A percentile compares a stretch with the other conserved stretches of the same genome.
phyloP scores from a whole-genome alignment of 352 stramenopile genomes.

The Pythium oligandrum region DNA sequence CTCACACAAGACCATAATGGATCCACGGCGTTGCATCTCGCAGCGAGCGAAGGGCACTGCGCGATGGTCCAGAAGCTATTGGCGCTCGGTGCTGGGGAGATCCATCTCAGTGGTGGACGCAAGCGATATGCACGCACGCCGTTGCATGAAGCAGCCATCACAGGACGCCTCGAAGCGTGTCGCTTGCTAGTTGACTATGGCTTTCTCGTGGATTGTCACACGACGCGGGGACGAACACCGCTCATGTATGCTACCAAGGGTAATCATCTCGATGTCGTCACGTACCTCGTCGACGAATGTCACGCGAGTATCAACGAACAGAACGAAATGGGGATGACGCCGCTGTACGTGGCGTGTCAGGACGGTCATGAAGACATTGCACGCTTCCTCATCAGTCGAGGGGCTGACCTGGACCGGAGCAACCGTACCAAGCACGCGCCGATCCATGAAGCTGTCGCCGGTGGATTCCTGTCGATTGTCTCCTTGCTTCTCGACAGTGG shows the following conservation, averaged over 20 bases:
- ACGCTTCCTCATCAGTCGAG: conserved; percentile 33
- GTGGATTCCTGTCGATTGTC: conserved; percentile 37
- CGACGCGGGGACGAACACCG: conserved; percentile 63
- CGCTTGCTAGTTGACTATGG: conserved; percentile 47
- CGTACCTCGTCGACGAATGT: conserved; percentile 40
- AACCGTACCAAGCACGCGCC: conserved; percentile 64
- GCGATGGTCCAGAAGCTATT: conserved; percentile 46
- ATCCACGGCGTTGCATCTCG: conserved; percentile 60
- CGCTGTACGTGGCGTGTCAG: conserved; percentile 61
- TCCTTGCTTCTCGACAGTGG: conserved; percentile 49
- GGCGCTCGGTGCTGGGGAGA: conserved; percentile 42
- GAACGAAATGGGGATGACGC: conserved; percentile 79
- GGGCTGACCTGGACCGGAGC: conserved; percentile 49
- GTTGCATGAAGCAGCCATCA: conserved; percentile 69
- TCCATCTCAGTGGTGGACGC: conserved; percentile 52
- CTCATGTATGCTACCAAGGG: conserved; percentile 77
- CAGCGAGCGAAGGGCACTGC: conserved; percentile 43
- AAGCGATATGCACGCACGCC: conserved; percentile 67
- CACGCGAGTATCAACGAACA: conserved; percentile 60
- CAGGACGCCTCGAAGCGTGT: conserved; percentile 49
- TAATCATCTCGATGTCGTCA: conserved; percentile 41
- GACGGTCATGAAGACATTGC: conserved; percentile 47
- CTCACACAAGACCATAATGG: conserved; percentile 64
- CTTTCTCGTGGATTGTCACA: conserved; percentile 72
- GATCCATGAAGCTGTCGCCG: conserved; percentile 63